Conservation (phyloP, 1,139 yeast species). For the Geotrichum klebahnii region DNA sequence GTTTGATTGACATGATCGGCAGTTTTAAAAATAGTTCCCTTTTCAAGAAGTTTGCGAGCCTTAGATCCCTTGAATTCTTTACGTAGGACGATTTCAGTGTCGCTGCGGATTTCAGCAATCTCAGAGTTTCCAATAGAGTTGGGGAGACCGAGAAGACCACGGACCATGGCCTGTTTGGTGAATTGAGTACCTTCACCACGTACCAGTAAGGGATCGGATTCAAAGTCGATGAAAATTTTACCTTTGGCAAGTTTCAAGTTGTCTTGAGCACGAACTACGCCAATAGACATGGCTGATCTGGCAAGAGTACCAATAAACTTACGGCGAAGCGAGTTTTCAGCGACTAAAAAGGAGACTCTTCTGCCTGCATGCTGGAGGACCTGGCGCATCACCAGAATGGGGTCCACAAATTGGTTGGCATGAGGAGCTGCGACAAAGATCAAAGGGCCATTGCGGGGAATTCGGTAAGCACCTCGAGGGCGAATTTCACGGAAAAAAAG, state of each 20-base stretch:
- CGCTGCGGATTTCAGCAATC: constrained; percentile 63
- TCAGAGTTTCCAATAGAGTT: constrained; percentile 75
- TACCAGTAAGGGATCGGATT: constrained; percentile 45
- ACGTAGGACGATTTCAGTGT: constrained; percentile 64
- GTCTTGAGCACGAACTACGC: constrained; percentile 91
- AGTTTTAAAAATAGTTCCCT: constrained; percentile 60
- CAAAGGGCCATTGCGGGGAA: constrained; percentile 80
- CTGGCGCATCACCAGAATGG: constrained; percentile 77
- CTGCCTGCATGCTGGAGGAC: constrained; percentile 67
- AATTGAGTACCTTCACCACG: constrained; percentile 68
- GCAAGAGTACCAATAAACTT: constrained; percentile 72
- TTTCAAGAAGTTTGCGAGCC: constrained; percentile 39
- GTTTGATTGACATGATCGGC: constrained; percentile 87
- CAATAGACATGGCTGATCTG: constrained; percentile 72
- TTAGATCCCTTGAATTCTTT: constrained; percentile 64
- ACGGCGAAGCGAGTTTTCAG: constrained; percentile 70
- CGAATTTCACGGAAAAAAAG: constrained; percentile 83
- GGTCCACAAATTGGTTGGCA: constrained; percentile 95
- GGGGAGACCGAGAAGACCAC: constrained; percentile 75
- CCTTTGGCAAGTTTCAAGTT: constrained; percentile 62
- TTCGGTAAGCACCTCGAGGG: constrained; percentile 84
- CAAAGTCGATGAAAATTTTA: constrained; percentile 49
- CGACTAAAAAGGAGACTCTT: constrained; percentile 79
- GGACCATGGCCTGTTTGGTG: constrained; percentile 57
- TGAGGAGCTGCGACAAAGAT: constrained; percentile 97